Evolutionary conservation across 495 filamentous ascomycete genomes (phyloP).

Genomic region (Penicillium mononematosum): DNA sequence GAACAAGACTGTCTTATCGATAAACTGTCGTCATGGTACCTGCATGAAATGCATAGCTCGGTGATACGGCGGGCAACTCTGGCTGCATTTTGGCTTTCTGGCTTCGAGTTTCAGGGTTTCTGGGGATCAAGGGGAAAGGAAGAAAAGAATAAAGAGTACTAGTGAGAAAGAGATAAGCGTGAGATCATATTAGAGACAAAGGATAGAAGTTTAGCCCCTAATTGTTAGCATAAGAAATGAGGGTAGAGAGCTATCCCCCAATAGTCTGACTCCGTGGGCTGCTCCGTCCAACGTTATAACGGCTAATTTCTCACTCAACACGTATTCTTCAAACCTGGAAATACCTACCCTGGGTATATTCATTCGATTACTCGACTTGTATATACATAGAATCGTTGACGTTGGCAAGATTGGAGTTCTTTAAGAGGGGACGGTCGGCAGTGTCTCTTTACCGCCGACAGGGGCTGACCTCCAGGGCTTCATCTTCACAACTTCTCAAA

Average conservation of each 20-base stretch:
- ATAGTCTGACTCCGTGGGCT: neutral
- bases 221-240: constrained; percentile 6
- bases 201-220: constrained; percentile 9
- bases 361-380: neutral
- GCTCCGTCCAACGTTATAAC: neutral
- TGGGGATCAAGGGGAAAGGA: neutral
- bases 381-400: neutral
- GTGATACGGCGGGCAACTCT: neutral
- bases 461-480: constrained; percentile 18
- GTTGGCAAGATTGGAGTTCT: neutral
- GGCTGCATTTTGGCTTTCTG: neutral
- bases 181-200: constrained; percentile 8
- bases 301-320: constrained; percentile 1
- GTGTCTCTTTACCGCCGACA: constrained; percentile 32
- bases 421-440: constrained; percentile 20
- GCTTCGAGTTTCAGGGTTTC: neutral
- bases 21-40: constrained; percentile 23
- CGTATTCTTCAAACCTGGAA: neutral
- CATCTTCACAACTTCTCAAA: constrained; percentile 14
- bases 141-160: neutral
- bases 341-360: neutral
- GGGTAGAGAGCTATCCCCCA: constrained; percentile 8
- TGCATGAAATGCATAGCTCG: constrained; percentile 22
- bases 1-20: neutral
- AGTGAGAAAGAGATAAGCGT: neutral